Evolutionary conservation across 305 asterid species (phyloP), one percentile per base, ranked within the genome.

Genomic region (Lippia alba): DNA sequence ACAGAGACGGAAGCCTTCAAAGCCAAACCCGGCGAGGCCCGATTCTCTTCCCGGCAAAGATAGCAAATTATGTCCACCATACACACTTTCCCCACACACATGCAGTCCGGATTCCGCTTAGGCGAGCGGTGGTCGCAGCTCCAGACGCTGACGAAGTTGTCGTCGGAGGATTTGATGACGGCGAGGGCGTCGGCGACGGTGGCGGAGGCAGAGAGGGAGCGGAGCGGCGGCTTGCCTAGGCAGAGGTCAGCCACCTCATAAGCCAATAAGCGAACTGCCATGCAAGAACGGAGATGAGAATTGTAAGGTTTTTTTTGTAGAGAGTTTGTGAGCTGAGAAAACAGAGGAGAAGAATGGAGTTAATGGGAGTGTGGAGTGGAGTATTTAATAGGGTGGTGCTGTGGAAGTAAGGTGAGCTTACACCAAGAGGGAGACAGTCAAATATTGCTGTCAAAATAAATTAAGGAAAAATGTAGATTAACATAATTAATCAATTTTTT

Each of bases 241-340:
- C 98, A 90, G 66, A 92, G 91, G 74, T 92, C 98, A 62, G 95
- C 90, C 83, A 89, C 93, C 88, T 82, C 90, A 61, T 81, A 69
- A 1, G 79, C 79, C 59, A 87, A 73, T 46, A 89, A 75, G 5
- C 76, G 71, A 78, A 73, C 74, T 81, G 94, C 96, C 98, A 92
- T 92, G 79, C 89, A 82, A 79, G 30, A 58, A 2, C 49, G 62
- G 49, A 63, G 50, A 1, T 49, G n/a, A 0, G n/a, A 51, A 17
- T 19, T 11, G 30, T 20, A 17, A 58, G 0, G 16, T 30, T 16
- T 55, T 64, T 36, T 36, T 36, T 36, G 41, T 5, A 36, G 41
- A 15, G 73, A 56, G 10, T 56, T 45, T 12, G 0, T 0, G 33
- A 49, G 74, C 74, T 34, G 66, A 69, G 74, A 69, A 36, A 62